Base-by-base conservation (phyloP, 352 stramenopile genomes). In the Pythium volutum region DNA sequence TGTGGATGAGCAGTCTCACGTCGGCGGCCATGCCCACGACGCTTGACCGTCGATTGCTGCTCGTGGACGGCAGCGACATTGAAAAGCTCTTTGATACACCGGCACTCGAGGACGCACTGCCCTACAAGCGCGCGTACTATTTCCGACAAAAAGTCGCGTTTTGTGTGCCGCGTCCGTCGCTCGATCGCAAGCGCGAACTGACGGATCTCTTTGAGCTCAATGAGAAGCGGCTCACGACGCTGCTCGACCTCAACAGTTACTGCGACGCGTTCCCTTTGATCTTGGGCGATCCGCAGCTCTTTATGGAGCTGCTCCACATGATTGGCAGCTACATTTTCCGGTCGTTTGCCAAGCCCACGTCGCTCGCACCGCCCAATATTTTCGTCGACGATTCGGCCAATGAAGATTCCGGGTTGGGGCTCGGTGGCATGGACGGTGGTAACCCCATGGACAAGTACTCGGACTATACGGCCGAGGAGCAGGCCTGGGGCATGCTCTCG, bases 1-100 rank as follows among this genome's bases (percentile, higher is more conserved):
- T 89, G 4, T 94, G 85, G 85, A 93, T 94, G 83, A 93, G 76
- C 63, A 89, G 76, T 27, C 76, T 94, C 67, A 92, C 83, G 53
- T 92, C 82, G 1, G 85, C 83, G 8, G 82, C 83, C 14, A 89
- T 94, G 75, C 72, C 85, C 3, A 89, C 81, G 48, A 88, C 81
- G 10, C 48, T 74, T 0, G 83, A 92, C 59, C 71, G 81, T 26
- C 83, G 81, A 50, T 86, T 87, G 81, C 67, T 92, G 34, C 64
- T 88, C 18, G 69, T 90, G 23, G 60, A 69, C 4, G 77, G 47
- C n/a, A n/a, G n/a, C 45, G 80, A 46, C 67, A 41, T 91, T 34
- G 85, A 94, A 57, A 71, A 74, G 36, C 65, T 92, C 53, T 94
- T 89, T 66, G 80, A 92, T 49, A 90, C 84, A 29, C 84, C 83